Base-by-base conservation (phyloP, 2,329 filamentous ascomycete species). In the Botrytis fabae region DNA sequence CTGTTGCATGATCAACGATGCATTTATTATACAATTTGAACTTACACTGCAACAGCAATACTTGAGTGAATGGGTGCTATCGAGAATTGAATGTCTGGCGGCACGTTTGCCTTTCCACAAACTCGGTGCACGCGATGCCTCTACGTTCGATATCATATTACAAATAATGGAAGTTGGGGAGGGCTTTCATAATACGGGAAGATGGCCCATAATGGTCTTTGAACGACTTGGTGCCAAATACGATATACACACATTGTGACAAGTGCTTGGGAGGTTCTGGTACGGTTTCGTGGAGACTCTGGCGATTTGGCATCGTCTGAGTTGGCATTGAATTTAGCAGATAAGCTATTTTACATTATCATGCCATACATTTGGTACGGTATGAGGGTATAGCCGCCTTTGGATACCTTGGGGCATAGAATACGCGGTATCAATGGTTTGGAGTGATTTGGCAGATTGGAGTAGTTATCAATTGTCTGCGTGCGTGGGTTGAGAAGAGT, bases 381-480 rank as follows among this genome's bases (percentile, higher is more conserved):
- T 57, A 25, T 42, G n/a, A 68, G 40, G 48, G 46, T 32, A 32
- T 54, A 8, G 54, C 16, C 64, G 40, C 5, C 9, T n/a, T 62
- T 62, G 60, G 35, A 68, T 54, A 54, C 25, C 22, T 42, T 28
- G 65, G 25, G 28, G 35, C 48, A 40, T 42, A 57, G 35, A 42
- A 57, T 54, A 57, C 25, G 65, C 42, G 65, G 48, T 28, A 57
- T 57, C 65, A 57, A 68, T 57, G 28, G 48, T 32, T 14, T 8
- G 38, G 42, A 57, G 57, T 68, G 48, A 57, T 57, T n/a, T 57
- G 38, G 65, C 65, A 68, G 65, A 68, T 68, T 68, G 48, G 48
- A 68, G 65, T 68, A 68, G 65, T 68, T 68, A 57, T 68, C 69
- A 71, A 42, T 48, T 60, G 62, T 74, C 59, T 70, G 65, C 65